A percentile compares a stretch with the other conserved stretches of the same genome.
These are phyloP conservation scores for Moricandia moricandioides DNA, from an alignment of 345 rosid genomes.

Conservation along the genomic window DNA sequence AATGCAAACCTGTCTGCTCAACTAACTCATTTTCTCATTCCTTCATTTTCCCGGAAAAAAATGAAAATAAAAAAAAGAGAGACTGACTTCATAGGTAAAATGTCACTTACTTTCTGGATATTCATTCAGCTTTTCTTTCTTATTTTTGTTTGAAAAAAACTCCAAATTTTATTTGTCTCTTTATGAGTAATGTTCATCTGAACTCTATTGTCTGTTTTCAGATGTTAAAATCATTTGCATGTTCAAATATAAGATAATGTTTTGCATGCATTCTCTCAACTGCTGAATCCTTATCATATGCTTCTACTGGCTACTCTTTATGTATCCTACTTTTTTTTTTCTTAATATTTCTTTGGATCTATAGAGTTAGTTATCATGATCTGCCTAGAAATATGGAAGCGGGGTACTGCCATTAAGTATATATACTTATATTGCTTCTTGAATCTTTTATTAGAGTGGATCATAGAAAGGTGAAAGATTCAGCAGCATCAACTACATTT, in stretches of 20 bases:
- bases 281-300: not conserved
- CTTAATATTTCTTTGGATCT: not conserved
- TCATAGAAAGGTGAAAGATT: not conserved
- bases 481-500: not conserved
- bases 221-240: constrained; percentile 17
- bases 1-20: not conserved
- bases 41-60: constrained; percentile 1
- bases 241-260: not conserved
- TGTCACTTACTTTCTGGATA: not conserved
- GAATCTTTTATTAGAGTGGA: not conserved
- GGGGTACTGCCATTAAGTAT: not conserved
- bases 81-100: constrained; percentile 13
- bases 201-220: constrained; percentile 8
- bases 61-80: not conserved
- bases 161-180: not conserved
- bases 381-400: not conserved
- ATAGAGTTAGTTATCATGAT: not conserved
- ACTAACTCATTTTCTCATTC: not conserved
- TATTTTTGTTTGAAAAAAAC: not conserved
- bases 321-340: not conserved
- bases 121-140: not conserved
- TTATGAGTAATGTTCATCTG: not conserved
- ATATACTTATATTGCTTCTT: not conserved
- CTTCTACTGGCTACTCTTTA: not conserved
- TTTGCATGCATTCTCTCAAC: constrained; percentile 18